phyloP scores from a whole-genome alignment of 108 stramenopile species.

The Aurantiochytrium sp. region DNA sequence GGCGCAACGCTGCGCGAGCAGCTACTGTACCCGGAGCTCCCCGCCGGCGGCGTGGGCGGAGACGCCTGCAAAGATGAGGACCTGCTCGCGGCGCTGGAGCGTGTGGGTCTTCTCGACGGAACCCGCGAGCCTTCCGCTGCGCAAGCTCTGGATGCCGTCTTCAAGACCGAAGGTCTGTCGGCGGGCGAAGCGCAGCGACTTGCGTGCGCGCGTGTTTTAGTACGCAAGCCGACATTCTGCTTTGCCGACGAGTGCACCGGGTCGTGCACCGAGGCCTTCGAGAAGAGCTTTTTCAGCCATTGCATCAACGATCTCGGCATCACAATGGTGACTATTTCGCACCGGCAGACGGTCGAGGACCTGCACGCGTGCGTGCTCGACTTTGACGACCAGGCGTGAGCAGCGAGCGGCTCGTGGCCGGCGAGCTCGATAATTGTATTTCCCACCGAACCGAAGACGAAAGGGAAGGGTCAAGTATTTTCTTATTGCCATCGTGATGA shows the following conservation, averaged over 20 bases:
- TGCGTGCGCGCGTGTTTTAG: not conserved
- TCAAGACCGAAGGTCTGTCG: not conserved
- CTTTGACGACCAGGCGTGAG: not conserved
- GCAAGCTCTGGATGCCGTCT: not conserved
- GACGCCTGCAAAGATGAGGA: not conserved
- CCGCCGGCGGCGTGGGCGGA: not conserved
- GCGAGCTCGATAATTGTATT: not conserved
- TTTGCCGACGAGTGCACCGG: not conserved
- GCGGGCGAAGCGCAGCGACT: slow-evolving; percentile 5
- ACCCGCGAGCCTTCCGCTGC: too few species aligned
- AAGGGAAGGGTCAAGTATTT: too few species aligned
- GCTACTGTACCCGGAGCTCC: not conserved
- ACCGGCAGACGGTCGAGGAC: not conserved
- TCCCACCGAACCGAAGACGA: too few species aligned
- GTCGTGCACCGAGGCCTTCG: slow-evolving; percentile 1
- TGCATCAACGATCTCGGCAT: not conserved
- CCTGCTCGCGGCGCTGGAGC: not conserved
- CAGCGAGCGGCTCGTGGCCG: not conserved
- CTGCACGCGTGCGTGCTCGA: not conserved
- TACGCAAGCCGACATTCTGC: not conserved
- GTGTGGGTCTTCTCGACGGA: not conserved
- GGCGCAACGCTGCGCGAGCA: not conserved
- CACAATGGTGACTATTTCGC: not conserved
- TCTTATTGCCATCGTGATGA: too few species aligned
- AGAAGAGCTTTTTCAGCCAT: not conserved